Percentiles rank a stretch among this genome's conserved stretches.
These are phyloP conservation scores for Pythium pectinolyticum DNA, from an alignment of 352 stramenopile species.

Conservation along the genomic window DNA sequence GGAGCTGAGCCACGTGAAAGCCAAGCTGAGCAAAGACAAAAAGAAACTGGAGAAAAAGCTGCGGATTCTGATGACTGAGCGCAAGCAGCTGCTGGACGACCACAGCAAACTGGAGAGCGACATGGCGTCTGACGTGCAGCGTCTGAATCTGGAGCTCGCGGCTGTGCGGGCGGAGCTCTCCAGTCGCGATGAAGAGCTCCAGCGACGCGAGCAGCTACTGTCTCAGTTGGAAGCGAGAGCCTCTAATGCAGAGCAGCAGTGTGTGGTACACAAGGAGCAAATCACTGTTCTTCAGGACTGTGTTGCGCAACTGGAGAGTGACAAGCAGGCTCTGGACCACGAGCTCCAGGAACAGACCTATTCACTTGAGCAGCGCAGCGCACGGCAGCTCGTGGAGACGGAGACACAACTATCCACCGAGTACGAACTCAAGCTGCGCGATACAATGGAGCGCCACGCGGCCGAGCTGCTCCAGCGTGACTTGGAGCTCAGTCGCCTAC, in stretches of 20 bases:
- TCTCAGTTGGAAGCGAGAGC: neutral
- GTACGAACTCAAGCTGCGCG: conserved; percentile 34
- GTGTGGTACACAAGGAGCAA: conserved; percentile 11
- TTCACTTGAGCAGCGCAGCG: conserved; percentile 36
- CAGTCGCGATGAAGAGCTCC: conserved; percentile 1
- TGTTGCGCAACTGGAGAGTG: conserved; percentile 15
- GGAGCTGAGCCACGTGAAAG: neutral
- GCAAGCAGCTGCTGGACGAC: conserved; percentile 27
- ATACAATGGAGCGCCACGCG: conserved; percentile 45
- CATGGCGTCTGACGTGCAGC: conserved; percentile 23
- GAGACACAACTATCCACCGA: conserved; percentile 42
- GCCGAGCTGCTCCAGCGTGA: conserved; percentile 35
- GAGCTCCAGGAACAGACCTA: conserved; percentile 23
- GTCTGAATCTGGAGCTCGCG: conserved; percentile 9
- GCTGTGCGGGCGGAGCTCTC: neutral
- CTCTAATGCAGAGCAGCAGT: neutral
- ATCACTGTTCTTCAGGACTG: conserved; percentile 20
- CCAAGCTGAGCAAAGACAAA: conserved; percentile 38
- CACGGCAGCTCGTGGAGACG: conserved; percentile 31
- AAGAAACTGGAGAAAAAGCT: conserved; percentile 58
- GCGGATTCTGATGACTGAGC: conserved; percentile 34
- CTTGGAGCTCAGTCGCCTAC: conserved; percentile 19
- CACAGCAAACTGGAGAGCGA: conserved; percentile 12
- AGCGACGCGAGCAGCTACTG: neutral
- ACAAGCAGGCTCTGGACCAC: conserved; percentile 10